Conservation (phyloP, 768 basidiomycete genomes). For the Amanita inopinata region DNA sequence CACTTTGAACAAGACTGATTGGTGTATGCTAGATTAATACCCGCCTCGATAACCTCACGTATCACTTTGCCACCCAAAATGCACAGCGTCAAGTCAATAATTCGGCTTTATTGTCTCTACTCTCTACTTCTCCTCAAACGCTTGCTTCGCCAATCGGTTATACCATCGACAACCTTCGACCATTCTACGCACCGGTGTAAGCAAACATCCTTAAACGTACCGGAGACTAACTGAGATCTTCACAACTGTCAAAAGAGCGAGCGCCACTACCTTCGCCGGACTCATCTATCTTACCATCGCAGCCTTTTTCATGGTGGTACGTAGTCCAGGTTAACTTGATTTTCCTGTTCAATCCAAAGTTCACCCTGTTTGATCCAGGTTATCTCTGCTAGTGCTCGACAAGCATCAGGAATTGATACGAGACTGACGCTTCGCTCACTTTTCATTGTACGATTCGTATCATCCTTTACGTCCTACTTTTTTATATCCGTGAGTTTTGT, state of each 20-base stretch:
- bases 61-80: constrained; percentile 20
- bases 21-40: constrained; percentile 19
- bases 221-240: no score
- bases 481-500: constrained; percentile 28
- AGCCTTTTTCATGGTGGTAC: constrained; percentile 30
- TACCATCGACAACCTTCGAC: constrained; percentile 39
- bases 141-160: constrained; percentile 40
- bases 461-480: constrained; percentile 25
- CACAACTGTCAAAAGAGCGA: no score
- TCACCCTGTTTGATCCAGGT: constrained; percentile 18
- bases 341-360: background rate
- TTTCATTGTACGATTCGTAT: constrained; percentile 21
- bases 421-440: constrained; percentile 15
- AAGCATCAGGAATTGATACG: constrained; percentile 25
- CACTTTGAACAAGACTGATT: background rate
- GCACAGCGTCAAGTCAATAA: constrained; percentile 11
- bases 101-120: constrained; percentile 22
- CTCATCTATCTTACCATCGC: constrained; percentile 46
- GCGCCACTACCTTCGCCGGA: constrained; percentile 45
- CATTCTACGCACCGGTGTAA: constrained; percentile 58
- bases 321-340: constrained; percentile 9
- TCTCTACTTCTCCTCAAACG: constrained; percentile 40
- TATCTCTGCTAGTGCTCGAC: constrained; percentile 27
- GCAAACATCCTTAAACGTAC: no score
- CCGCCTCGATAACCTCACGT: constrained; percentile 24